A percentile compares a stretch with the other conserved stretches of the same genome.
Evolutionary conservation across 331 rosid genomes (phyloP).

Genomic region (Stylosanthes scabra): DNA sequence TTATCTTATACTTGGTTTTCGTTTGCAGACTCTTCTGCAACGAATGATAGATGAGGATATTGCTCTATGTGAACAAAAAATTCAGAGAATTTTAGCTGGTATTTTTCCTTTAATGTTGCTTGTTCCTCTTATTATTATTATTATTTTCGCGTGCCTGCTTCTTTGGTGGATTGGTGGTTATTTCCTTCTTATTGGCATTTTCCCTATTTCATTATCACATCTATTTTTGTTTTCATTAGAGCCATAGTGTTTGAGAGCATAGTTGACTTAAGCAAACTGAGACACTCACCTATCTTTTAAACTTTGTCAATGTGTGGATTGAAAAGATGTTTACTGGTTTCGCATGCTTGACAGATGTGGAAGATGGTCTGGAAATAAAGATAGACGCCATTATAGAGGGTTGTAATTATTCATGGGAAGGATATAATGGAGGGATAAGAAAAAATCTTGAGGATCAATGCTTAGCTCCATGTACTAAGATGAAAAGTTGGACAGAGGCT

Average conservation of each 20-base stretch:
- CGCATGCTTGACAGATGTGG: constrained; percentile 51
- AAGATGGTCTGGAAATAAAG: constrained; percentile 59
- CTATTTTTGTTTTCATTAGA: constrained; percentile 1
- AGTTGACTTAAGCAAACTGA: neutral
- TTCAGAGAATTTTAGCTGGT: constrained; percentile 66
- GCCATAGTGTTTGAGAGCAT: constrained; percentile 5
- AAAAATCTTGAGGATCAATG: constrained; percentile 45
- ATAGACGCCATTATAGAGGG: constrained; percentile 73
- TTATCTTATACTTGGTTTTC: constrained; percentile 39
- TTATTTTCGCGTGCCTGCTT: constrained; percentile 23
- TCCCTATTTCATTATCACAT: neutral
- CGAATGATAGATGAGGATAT: constrained; percentile 71
- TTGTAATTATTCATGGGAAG: constrained; percentile 55
- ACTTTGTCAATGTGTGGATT: constrained; percentile 13
- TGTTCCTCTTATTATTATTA: constrained; percentile 20
- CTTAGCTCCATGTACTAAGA: constrained; percentile 44
- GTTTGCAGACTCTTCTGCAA: constrained; percentile 69
- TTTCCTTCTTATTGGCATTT: constrained; percentile 31
- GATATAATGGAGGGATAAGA: constrained; percentile 43
- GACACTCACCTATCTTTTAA: neutral
- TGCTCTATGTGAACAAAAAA: constrained; percentile 65
- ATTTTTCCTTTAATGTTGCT: constrained; percentile 22
- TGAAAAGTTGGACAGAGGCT: constrained; percentile 70
- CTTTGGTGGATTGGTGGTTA: neutral
- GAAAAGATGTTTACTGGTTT: constrained; percentile 18